Percentiles rank a stretch among this genome's conserved stretches.
Conservation (phyloP, 1,139 yeast genomes). For the Sugiyamaella japonica region DNA sequence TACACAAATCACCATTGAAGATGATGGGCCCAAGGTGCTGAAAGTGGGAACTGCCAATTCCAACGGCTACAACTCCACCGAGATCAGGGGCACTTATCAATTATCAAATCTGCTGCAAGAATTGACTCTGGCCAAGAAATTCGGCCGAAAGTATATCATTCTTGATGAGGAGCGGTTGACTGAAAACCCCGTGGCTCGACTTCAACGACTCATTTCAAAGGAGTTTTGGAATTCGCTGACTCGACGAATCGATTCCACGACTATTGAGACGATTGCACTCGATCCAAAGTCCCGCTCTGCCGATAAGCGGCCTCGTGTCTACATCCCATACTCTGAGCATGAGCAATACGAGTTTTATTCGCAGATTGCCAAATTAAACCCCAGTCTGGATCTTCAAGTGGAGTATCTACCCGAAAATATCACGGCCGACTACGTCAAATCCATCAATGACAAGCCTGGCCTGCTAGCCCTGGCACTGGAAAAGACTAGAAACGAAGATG, state of each 20-base stretch:
- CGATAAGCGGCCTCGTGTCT: constrained; percentile 64
- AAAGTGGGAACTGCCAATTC: constrained; percentile 83
- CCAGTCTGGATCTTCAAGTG: constrained; percentile 68
- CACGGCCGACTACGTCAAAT: constrained; percentile 69
- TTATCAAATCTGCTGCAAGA: constrained; percentile 86
- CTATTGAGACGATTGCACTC: constrained; percentile 64
- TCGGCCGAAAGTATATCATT: constrained; percentile 74
- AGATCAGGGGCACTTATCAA: constrained; percentile 88
- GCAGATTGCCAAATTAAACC: constrained; percentile 54
- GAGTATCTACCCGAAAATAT: constrained; percentile 62
- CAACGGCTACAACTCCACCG: constrained; percentile 70
- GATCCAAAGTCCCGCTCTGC: constrained; percentile 76
- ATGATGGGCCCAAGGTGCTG: constrained; percentile 87
- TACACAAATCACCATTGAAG: constrained; percentile 88
- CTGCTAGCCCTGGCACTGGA: constrained; percentile 76
- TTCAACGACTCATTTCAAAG: constrained; percentile 70
- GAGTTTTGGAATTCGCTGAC: constrained; percentile 84
- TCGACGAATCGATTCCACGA: constrained; percentile 62
- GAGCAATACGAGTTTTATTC: constrained; percentile 75
- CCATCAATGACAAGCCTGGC: constrained; percentile 83
- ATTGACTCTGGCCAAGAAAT: constrained; percentile 78
- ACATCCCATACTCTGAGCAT: constrained; percentile 66
- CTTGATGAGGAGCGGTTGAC: constrained; percentile 80
- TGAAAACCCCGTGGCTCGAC: constrained; percentile 83
- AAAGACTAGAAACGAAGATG: constrained; percentile 50